Evolutionary conservation across 2,329 filamentous ascomycete species (phyloP), one percentile per base, ranked within the genome.

Genomic region (Pleurostoma richardsiae): DNA sequence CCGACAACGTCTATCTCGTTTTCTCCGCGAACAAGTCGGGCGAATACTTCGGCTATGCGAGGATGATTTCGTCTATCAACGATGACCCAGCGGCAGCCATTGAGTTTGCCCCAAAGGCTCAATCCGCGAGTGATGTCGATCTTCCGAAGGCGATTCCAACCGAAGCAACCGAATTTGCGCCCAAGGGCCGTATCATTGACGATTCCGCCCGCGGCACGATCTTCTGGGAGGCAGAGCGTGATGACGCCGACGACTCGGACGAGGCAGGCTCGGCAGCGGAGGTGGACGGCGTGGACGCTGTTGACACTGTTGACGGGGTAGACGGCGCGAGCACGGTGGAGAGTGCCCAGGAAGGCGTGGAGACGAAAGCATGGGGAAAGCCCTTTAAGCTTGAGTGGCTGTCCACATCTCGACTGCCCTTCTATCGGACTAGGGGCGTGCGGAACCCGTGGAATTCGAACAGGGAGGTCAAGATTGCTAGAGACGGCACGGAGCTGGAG

Each of bases 21-120:
- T 97, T 97, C 64, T 97, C 92, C 1, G 92, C 92, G 10, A 97
- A 97, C 66, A 96, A 96, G 60, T 96, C 92, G 0, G 92, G 92
- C 10, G 92, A 96, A 65, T 97, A 96, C 61, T 96, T 94, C 67
- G 92, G 92, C 26, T 96, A 95, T 60, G 92, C 91, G 26, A 83
- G 87, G 36, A 97, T 97, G 92, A 72, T 76, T 7, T 96, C 92
- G 27, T 73, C 83, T 4, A 95, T 96, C 58, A 84, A 86, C 55
- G 80, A 91, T 46, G 87, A 95, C 54, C 82, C 85, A 8, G 76
- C 77, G 0, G 80, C 84, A 1, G 80, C 83, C 1, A 81, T 88
- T 42, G 77, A 86, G 59, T 85, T 89, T 64, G 82, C 82, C 4
- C 82, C 83, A 1, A 82, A 82, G 54, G 72, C 76, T 6, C 83